These are phyloP conservation scores for Paraphoma chrysanthemicola DNA, from an alignment of 2,329 filamentous ascomycete genomes.

Conservation along the genomic window DNA sequence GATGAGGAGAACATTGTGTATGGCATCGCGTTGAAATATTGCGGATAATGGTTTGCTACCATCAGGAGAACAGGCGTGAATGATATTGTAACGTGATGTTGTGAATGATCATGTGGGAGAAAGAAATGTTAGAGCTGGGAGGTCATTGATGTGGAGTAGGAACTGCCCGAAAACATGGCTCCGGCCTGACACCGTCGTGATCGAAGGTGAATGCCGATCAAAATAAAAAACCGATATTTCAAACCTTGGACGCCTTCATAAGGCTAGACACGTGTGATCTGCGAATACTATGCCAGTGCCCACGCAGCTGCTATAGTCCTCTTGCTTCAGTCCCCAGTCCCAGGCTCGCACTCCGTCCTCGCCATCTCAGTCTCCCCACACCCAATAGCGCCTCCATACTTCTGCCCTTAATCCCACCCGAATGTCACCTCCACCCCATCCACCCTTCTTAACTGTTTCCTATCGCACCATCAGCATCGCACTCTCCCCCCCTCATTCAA, in stretches of 20 bases:
- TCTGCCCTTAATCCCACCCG: constrained; percentile 2
- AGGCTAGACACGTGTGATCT: too few species aligned
- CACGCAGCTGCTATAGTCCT: not conserved
- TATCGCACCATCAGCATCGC: not conserved
- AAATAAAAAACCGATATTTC: too few species aligned
- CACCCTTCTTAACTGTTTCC: not conserved
- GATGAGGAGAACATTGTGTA: not conserved
- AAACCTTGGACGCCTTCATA: too few species aligned
- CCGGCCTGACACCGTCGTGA: not conserved
- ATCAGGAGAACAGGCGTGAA: not conserved
- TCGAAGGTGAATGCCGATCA: not conserved
- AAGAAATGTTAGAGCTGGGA: not conserved
- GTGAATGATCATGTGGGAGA: not conserved
- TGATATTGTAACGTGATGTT: not conserved
- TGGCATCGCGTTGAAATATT: not conserved
- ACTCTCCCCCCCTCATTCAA: too few species aligned
- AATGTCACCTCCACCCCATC: not conserved
- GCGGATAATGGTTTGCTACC: not conserved
- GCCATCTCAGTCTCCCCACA: too few species aligned
- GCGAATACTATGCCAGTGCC: too few species aligned
- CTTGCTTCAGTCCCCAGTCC: not conserved
- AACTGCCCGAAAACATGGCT: not conserved
- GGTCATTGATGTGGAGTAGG: not conserved
- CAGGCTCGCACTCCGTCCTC: too few species aligned
- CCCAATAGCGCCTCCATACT: too few species aligned